Conservation (phyloP, 1,284 basidiomycete species). For the Exobasidium cylindrosporum region DNA sequence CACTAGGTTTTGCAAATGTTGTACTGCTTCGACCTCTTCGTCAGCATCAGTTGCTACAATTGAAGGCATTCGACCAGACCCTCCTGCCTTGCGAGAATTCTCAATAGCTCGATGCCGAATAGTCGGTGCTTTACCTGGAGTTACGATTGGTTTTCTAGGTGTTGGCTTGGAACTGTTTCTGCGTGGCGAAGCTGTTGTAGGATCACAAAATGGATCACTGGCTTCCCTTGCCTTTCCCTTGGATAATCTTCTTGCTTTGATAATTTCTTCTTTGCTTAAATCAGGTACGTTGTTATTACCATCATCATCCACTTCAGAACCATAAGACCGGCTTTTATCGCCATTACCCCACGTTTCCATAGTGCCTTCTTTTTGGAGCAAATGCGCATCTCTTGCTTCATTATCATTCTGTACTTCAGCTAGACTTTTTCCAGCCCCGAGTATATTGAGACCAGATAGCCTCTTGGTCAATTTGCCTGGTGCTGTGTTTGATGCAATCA, state of each 20-base stretch:
- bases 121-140: conserved; percentile 16
- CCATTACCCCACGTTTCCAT: too few relatives aligned
- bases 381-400: background rate
- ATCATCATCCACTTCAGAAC: background rate
- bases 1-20: background rate
- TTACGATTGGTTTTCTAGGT: conserved; percentile 15
- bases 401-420: background rate
- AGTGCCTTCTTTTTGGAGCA: background rate
- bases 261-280: too few relatives aligned
- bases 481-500: background rate
- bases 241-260: background rate
- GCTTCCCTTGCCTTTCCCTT: conserved; percentile 3
- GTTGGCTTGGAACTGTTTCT: conserved; percentile 12
- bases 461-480: background rate
- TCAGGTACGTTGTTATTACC: background rate
- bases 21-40: background rate
- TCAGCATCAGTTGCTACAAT: conserved; percentile 14
- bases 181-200: background rate
- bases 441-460: background rate
- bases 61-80: conserved; percentile 4
- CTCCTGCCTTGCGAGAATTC: background rate
- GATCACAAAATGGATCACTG: conserved; percentile 4
- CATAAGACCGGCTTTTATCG: too few relatives aligned
- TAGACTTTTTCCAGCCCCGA: background rate
- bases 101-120: conserved; percentile 4